phyloP scores from a whole-genome alignment of 2,329 filamentous ascomycete genomes.

The Ilyonectria robusta region DNA sequence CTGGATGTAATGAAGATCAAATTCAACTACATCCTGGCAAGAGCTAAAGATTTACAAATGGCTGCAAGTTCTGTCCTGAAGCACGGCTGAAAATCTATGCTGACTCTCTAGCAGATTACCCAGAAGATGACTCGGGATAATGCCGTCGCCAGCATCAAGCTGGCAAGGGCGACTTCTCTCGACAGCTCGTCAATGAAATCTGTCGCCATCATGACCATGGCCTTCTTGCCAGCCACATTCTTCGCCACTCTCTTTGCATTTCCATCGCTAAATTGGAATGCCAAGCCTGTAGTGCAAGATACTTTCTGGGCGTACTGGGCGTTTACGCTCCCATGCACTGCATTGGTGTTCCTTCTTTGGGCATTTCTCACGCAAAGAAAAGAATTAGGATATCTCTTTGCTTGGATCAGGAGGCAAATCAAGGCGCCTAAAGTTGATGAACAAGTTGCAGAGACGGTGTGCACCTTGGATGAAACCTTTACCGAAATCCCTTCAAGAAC shows the following conservation, averaged over 20 bases:
- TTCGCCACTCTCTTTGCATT: constrained; percentile 1
- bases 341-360: constrained; percentile 1
- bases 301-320: constrained; percentile 2
- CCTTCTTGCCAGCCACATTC: neutral
- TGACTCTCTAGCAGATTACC: too few relatives aligned
- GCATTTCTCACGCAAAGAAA: neutral
- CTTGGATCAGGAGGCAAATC: neutral
- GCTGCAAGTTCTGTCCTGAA: too few relatives aligned
- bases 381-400: neutral
- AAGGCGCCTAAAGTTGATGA: neutral
- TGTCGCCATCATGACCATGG: neutral
- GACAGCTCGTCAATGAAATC: constrained; percentile 8
- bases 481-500: too few relatives aligned
- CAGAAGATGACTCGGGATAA: neutral
- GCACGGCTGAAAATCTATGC: too few relatives aligned
- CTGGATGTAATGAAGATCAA: too few relatives aligned
- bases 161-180: neutral
- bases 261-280: neutral
- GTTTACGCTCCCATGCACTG: constrained; percentile 1
- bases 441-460: too few relatives aligned
- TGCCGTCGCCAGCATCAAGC: neutral
- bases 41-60: too few relatives aligned
- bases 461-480: too few relatives aligned
- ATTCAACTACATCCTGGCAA: too few relatives aligned
- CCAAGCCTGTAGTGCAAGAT: neutral